Percentiles rank a stretch among this genome's conserved stretches.
Evolutionary conservation across 2,329 filamentous ascomycete genomes (phyloP).

Genomic region (Dichotomopilus funicola): DNA sequence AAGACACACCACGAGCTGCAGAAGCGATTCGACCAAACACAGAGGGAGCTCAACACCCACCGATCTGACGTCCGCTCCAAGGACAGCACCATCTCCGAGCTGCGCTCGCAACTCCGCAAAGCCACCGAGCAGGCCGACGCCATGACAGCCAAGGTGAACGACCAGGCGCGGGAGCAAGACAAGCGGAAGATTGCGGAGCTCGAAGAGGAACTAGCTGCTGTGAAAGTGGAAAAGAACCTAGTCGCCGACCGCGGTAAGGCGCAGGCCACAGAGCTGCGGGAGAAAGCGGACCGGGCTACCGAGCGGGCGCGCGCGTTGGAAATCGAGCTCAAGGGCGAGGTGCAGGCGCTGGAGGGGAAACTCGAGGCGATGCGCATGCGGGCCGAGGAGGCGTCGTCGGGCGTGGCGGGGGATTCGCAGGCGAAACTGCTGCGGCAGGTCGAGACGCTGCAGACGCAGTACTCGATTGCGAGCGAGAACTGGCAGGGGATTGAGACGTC

Average conservation of each 20-base stretch:
- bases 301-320: slow-evolving; percentile 65
- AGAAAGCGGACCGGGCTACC: slow-evolving; percentile 64
- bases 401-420: slow-evolving; percentile 72
- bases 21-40: slow-evolving; percentile 52
- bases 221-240: slow-evolving; percentile 74
- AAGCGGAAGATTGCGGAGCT: slow-evolving; percentile 45
- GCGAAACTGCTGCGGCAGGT: slow-evolving; percentile 89
- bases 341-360: slow-evolving; percentile 74
- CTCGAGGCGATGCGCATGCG: slow-evolving; percentile 78
- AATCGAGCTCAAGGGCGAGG: slow-evolving; percentile 72
- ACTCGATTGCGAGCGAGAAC: slow-evolving; percentile 88
- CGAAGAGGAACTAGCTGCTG: slow-evolving; percentile 52
- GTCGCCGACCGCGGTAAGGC: slow-evolving; percentile 58
- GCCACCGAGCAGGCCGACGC: slow-evolving; percentile 60
- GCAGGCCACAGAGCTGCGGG: slow-evolving; percentile 65
- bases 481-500: slow-evolving; percentile 96
- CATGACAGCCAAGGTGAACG: slow-evolving; percentile 59
- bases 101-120: slow-evolving; percentile 63
- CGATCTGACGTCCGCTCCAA: slow-evolving; percentile 57
- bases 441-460: slow-evolving; percentile 91
- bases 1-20: slow-evolving; percentile 47
- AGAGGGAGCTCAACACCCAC: slow-evolving; percentile 44
- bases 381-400: slow-evolving; percentile 84
- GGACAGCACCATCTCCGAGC: slow-evolving; percentile 57
- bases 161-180: slow-evolving; percentile 62